Conservation (phyloP, 768 basidiomycete genomes). For the Tricholoma terreum region DNA sequence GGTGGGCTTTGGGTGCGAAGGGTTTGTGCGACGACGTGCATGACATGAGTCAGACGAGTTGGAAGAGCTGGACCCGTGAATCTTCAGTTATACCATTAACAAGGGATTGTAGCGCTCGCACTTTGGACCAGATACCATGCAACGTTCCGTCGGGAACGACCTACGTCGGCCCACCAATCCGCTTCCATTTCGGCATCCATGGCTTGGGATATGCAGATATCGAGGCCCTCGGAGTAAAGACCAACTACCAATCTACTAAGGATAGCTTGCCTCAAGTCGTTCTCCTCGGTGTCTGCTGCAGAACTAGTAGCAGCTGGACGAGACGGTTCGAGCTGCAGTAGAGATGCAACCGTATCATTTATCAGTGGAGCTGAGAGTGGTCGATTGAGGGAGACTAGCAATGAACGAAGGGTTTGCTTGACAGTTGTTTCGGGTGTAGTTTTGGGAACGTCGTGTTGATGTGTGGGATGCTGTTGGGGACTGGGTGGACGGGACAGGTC, state of each 20-base stretch:
- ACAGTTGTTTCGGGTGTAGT: constrained; percentile 7
- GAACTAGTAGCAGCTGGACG: constrained; percentile 3
- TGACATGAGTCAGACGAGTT: constrained; percentile 35
- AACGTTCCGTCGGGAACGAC: constrained; percentile 54
- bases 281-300: constrained; percentile 30
- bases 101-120: constrained; percentile 34
- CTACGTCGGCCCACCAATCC: constrained; percentile 81
- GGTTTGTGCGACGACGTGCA: constrained; percentile 37
- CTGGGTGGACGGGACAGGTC: constrained; percentile 22
- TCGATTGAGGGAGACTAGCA: constrained; percentile 37
- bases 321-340: constrained; percentile 27
- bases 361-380: constrained; percentile 23
- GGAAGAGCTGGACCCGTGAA: constrained; percentile 40
- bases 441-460: not conserved
- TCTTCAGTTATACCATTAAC: constrained; percentile 11
- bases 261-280: constrained; percentile 41
- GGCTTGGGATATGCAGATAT: constrained; percentile 64
- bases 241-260: constrained; percentile 49
- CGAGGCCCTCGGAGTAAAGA: constrained; percentile 64
- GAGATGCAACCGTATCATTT: constrained; percentile 20
- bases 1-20: constrained; percentile 44
- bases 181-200: constrained; percentile 69
- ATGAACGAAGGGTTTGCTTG: constrained; percentile 34
- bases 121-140: constrained; percentile 77
- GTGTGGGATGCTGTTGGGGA: not conserved